A percentile compares a stretch with the other conserved stretches of the same genome.
These are phyloP conservation scores for Penicillium cosmopolitanum DNA, from an alignment of 495 filamentous ascomycete genomes.

Conservation along the genomic window DNA sequence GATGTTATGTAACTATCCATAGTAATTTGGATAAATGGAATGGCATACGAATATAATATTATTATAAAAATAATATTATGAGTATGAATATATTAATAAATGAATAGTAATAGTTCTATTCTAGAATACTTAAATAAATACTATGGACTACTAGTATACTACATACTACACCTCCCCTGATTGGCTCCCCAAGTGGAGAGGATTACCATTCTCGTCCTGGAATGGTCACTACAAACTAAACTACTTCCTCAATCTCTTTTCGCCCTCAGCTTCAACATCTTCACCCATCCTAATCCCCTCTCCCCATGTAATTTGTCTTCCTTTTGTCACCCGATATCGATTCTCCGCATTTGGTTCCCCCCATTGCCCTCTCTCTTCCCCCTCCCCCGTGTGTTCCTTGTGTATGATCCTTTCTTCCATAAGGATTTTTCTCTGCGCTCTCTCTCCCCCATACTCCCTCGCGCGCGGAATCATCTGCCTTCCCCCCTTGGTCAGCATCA, in stretches of 20 bases:
- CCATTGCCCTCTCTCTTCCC: constrained; percentile 12
- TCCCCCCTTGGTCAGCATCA: neutral
- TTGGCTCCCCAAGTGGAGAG: constrained; percentile 22
- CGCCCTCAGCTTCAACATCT: constrained; percentile 9
- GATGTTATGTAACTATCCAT: too few species aligned
- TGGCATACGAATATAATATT: neutral
- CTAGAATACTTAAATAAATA: neutral
- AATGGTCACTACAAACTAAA: constrained; percentile 38
- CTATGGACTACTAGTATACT: constrained; percentile 1
- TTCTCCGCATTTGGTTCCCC: constrained; percentile 6
- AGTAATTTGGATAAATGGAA: neutral
- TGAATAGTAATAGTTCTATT: too few species aligned
- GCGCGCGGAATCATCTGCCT: constrained; percentile 7
- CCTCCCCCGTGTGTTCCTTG: constrained; percentile 1
- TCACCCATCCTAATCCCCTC: constrained; percentile 16
- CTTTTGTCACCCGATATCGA: neutral
- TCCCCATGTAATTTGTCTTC: constrained; percentile 13
- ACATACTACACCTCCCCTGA: constrained; percentile 17
- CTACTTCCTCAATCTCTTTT: constrained; percentile 20
- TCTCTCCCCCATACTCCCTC: constrained; percentile 17
- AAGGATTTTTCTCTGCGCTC: too few species aligned
- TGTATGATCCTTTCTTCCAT: constrained; percentile 25
- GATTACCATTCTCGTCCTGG: constrained; percentile 12
- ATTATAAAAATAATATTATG: too few species aligned
- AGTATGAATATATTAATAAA: too few species aligned